Conservation (phyloP, 192 early-diverging fungal species). For the Backusella parvicylindrica region DNA sequence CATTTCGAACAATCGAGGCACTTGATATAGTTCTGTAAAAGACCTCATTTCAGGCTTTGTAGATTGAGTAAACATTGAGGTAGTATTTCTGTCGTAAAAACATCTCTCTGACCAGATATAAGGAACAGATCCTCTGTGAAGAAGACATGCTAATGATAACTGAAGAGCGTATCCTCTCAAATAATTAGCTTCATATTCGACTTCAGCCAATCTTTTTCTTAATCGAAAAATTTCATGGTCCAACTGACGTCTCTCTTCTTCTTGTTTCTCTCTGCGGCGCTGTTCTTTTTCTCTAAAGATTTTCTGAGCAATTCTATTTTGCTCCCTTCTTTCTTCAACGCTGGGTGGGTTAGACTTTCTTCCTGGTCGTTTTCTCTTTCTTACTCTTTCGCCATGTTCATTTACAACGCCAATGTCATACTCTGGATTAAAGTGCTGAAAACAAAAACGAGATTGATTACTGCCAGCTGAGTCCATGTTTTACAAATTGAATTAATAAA, state of each 20-base stretch:
- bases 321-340: conserved; percentile 23
- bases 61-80: neutral
- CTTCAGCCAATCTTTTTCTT: neutral
- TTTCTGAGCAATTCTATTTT: conserved; percentile 27
- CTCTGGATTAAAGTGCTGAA: conserved; percentile 30
- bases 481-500: neutral
- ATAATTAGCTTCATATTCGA: conserved; percentile 20
- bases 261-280: conserved; percentile 9
- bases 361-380: conserved; percentile 29
- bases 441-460: conserved; percentile 8
- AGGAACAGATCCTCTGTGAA: conserved; percentile 13
- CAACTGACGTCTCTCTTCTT: neutral
- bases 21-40: neutral
- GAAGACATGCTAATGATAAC: neutral
- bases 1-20: conserved; percentile 1
- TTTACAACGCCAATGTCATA: conserved; percentile 31
- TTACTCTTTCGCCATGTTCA: conserved; percentile 20
- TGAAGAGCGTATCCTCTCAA: conserved; percentile 15
- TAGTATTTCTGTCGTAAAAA: neutral
- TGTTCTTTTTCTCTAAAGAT: conserved; percentile 32
- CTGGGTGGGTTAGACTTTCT: conserved; percentile 32
- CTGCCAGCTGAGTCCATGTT: neutral
- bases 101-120: conserved; percentile 17
- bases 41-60: neutral
- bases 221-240: neutral